These are phyloP conservation scores for Phytophthora constricta DNA, from an alignment of 352 stramenopile species.

Conservation along the genomic window DNA sequence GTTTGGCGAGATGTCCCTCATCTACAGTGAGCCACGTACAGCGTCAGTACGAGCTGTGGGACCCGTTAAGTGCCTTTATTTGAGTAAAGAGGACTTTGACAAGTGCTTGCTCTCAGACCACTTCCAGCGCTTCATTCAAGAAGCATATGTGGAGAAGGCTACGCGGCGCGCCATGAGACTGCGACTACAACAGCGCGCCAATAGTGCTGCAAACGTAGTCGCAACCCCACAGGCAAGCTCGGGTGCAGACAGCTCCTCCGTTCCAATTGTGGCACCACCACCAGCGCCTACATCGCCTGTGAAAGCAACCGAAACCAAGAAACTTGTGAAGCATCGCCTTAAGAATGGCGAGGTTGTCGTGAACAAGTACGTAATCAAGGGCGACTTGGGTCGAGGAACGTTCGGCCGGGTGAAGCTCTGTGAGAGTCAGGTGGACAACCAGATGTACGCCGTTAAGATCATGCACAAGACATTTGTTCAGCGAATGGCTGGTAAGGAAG, in stretches of 20 bases:
- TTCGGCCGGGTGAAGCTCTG: conserved; percentile 90
- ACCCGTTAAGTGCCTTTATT: conserved; percentile 85
- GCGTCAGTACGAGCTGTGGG: conserved; percentile 81
- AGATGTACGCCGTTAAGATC: conserved; percentile 91
- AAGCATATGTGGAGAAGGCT: conserved; percentile 87
- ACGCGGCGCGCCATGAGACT: conserved; percentile 83
- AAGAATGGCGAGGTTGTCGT: conserved; percentile 90
- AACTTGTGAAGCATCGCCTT: conserved; percentile 82
- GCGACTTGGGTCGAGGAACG: conserved; percentile 90
- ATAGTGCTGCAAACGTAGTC: conserved; percentile 28
- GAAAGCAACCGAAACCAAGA: conserved; percentile 79
- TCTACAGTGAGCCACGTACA: conserved; percentile 88
- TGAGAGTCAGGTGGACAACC: conserved; percentile 77
- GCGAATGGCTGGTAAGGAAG: conserved; percentile 86
- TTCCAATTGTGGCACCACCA: conserved; percentile 40
- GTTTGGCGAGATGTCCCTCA: conserved; percentile 90
- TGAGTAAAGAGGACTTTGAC: conserved; percentile 90
- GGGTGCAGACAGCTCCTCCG: conserved; percentile 32
- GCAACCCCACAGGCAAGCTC: conserved; percentile 28
- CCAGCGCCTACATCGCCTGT: conserved; percentile 58
- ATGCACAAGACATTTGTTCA: conserved; percentile 92
- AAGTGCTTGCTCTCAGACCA: conserved; percentile 83
- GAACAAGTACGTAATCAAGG: conserved; percentile 95
- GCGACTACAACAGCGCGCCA: conserved; percentile 67
- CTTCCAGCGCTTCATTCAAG: conserved; percentile 88